Percentiles rank a stretch among this genome's conserved stretches.
Evolutionary conservation across 192 early-diverging fungal genomes (phyloP).

Genomic region (Backusella macrospora): DNA sequence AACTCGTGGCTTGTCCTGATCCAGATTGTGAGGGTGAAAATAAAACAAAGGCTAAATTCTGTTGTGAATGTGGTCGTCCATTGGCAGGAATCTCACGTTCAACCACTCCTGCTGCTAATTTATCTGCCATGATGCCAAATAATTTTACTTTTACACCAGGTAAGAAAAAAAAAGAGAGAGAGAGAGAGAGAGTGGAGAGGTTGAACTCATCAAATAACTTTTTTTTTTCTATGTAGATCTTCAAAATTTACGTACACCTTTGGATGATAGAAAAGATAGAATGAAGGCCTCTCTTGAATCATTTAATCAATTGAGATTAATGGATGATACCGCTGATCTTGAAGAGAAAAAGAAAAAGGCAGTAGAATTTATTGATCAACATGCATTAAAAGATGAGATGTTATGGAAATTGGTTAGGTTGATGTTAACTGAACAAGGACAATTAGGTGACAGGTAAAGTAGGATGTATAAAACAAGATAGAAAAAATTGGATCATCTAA

Average conservation of each 20-base stretch:
- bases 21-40: slow-evolving; percentile 56
- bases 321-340: slow-evolving; percentile 43
- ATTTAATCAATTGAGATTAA: slow-evolving; percentile 28
- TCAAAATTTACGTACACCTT: slow-evolving; percentile 1
- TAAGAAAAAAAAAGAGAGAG: background rate
- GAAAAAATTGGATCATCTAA: too few relatives aligned
- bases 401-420: slow-evolving; percentile 67
- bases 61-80: slow-evolving; percentile 60
- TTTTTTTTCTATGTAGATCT: background rate
- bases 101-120: slow-evolving; percentile 41
- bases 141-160: slow-evolving; percentile 5
- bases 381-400: slow-evolving; percentile 41
- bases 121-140: slow-evolving; percentile 5
- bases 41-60: slow-evolving; percentile 58
- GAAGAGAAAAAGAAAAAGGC: slow-evolving; percentile 49
- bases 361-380: slow-evolving; percentile 35
- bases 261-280: slow-evolving; percentile 14
- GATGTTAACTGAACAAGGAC: slow-evolving; percentile 67
- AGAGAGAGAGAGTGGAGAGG: too few relatives aligned
- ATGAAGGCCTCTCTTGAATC: background rate
- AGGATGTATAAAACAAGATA: too few relatives aligned
- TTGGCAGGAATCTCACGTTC: slow-evolving; percentile 43
- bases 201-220: background rate
- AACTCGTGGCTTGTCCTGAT: slow-evolving; percentile 45
- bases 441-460: slow-evolving; percentile 56